Base-by-base conservation (phyloP, 306 rosid genomes). In the Fragaria nilgerrensis region DNA sequence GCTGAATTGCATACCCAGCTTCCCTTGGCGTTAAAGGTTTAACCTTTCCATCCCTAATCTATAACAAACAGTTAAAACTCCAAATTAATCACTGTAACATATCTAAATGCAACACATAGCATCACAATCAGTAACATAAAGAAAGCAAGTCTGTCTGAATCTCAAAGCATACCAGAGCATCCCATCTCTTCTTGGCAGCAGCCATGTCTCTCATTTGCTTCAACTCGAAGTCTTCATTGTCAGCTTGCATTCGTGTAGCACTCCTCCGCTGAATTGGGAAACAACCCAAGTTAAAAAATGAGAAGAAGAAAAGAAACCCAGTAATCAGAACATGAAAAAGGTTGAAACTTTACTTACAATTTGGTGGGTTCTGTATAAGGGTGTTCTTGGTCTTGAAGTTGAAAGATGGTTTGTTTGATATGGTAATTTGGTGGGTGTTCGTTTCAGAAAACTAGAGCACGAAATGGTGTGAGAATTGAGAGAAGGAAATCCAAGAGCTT, bases 121-220 rank as follows among this genome's bases (percentile, higher is more conserved):
- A 48, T 2, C 5, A 36, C 76, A 72, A 53, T 58, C 76, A 36
- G 27, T 1, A 34, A 53, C 37, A 3, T 55, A 13, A 43, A 72
- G 9, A 34, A 22, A 5, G 5, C 17, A 53, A 41, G 17, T 44
- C 36, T n/a, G 3, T 37, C 12, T 22, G 12, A 22, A 55, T 20
- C 75, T 43, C 34, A 61, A 14, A 49, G n/a, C 62, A 55, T 88
- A 95, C 97, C 98, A 92, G 84, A 85, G 97, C 86, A 68, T 95
- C 97, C 97, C 97, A 90, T 92, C 97, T 90, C 87, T 90, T 95
- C 74, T 86, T 92, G 58, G 98, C 97, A 77, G 98, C 93, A 84
- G 92, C 88, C 97, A 95, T 89, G 70, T 90, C 97, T 84, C 87
- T 92, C 85, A 84, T 79, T 88, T 95, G 98, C 88, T 95, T 92